Base-by-base conservation (phyloP, 75 land plant species). In the Cupressus sempervirens region DNA sequence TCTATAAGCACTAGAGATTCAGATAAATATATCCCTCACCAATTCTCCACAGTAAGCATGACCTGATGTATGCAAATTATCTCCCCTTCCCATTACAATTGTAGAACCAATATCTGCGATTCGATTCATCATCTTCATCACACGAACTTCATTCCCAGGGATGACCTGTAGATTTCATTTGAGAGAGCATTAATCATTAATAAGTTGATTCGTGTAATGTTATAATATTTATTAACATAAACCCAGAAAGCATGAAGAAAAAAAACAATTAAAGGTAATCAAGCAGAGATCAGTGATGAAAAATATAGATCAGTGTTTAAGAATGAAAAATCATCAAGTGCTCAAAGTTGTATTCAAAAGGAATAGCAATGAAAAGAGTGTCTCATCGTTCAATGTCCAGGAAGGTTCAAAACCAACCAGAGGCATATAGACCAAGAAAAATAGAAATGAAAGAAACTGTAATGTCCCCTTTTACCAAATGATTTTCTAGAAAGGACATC, bases 41-140 rank as follows among this genome's bases (percentile, higher is more conserved):
- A 90, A 85, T 84, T 90, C 91, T 84, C 84, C 91, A 16, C 90
- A 88, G 84, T 90, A 90, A 46, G 91, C 91, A 86, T 90, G 91
- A 43, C 91, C 91, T 35, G 91, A 90, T 50, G 91, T 90, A 84
- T 90, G 91, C 54, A 90, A 84, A 74, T 89, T 88, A 23, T 90
- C 87, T 38, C 87, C 91, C 23, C 90, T 89, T 29, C 91, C 91
- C 87, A 86, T 88, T 3, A 83, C 81, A 53, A 90, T 86, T 41
- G 76, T 82, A 35, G 91, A 90, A 38, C 91, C 91, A 84, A 89
- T 67, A 58, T 89, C 91, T 38, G 91, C 87, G 45, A 90, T 86
- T 20, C 91, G 87, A 56, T 90, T 90, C 90, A 90, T 88, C 91
- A 90, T 90, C 86, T 86, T 88, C 88, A 90, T 86, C 38, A 90